Percentiles rank a stretch among this genome's conserved stretches.
Conservation (phyloP, 2,329 filamentous ascomycete species). For the Aspergillus piperis region DNA sequence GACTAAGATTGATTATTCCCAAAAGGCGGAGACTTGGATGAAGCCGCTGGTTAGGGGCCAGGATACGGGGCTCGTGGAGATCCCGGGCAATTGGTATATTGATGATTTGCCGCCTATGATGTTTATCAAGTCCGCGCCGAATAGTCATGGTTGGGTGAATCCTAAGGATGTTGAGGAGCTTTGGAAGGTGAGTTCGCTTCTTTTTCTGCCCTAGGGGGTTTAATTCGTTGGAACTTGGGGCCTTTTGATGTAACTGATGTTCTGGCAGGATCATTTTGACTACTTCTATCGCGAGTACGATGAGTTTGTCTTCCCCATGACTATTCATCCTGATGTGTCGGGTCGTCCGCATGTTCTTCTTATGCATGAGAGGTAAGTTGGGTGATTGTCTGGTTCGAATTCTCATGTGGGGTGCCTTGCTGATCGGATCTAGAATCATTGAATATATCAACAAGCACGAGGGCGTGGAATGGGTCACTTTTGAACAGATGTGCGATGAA, state of each 20-base stretch:
- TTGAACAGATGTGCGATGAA: constrained; percentile 71
- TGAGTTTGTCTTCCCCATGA: constrained; percentile 76
- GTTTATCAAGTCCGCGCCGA: constrained; percentile 50
- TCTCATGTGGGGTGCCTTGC: constrained; percentile 5
- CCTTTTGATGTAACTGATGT: constrained; percentile 56
- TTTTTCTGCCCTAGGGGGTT: neutral
- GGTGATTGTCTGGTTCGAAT: neutral
- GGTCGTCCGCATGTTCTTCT: constrained; percentile 71
- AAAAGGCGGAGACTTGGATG: constrained; percentile 49
- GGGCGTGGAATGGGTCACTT: constrained; percentile 51
- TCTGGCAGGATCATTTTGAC: constrained; percentile 58
- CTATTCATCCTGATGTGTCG: constrained; percentile 72
- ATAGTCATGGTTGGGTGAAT: constrained; percentile 61
- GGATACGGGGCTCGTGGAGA: constrained; percentile 46
- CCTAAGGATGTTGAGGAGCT: constrained; percentile 60
- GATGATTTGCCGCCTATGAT: constrained; percentile 50
- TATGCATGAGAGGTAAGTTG: constrained; percentile 68
- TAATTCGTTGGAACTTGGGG: neutral
- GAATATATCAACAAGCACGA: constrained; percentile 67
- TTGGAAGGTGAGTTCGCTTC: constrained; percentile 44
- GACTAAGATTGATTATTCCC: constrained; percentile 48
- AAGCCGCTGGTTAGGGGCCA: constrained; percentile 51
- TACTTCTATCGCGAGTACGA: constrained; percentile 77
- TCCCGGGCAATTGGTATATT: constrained; percentile 49
- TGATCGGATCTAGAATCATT: constrained; percentile 51